Conservation (phyloP, 2,329 filamentous ascomycete genomes). For the Periconia macrospinosa region DNA sequence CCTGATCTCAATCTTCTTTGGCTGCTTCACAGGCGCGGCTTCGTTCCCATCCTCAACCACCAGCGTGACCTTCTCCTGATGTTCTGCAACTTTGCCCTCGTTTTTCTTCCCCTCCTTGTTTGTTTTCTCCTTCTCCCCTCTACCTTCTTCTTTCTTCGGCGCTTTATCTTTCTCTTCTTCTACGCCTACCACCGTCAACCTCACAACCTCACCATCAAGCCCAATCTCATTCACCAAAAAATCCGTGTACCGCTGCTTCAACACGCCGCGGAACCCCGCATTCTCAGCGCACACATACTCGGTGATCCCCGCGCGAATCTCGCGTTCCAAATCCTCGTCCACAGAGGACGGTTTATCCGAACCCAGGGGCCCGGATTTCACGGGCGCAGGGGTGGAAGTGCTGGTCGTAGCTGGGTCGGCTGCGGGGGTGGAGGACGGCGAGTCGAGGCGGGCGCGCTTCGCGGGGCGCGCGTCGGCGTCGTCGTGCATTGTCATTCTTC, state of each 20-base stretch:
- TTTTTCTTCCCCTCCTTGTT: slow-evolving; percentile 25
- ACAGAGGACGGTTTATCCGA: slow-evolving; percentile 7
- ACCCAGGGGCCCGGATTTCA: slow-evolving; percentile 14
- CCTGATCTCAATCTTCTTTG: slow-evolving; percentile 22
- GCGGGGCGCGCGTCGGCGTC: slow-evolving; percentile 23
- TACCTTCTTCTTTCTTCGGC: slow-evolving; percentile 13
- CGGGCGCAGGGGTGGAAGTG: slow-evolving; percentile 6
- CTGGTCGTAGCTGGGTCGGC: slow-evolving; percentile 5
- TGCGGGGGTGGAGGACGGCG: slow-evolving; percentile 11
- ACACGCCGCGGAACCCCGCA: slow-evolving; percentile 62
- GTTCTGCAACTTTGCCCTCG: background rate
- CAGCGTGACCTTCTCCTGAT: slow-evolving; percentile 24
- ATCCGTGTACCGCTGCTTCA: slow-evolving; percentile 82
- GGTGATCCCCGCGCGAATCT: slow-evolving; percentile 61
- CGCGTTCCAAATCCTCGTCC: slow-evolving; percentile 42
- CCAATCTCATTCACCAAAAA: slow-evolving; percentile 90
- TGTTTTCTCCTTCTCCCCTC: slow-evolving; percentile 16
- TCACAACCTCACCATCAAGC: slow-evolving; percentile 73
- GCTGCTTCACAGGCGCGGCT: slow-evolving; percentile 7
- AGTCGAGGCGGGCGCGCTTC: slow-evolving; percentile 39
- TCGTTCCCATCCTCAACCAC: slow-evolving; percentile 13
- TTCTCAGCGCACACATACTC: slow-evolving; percentile 62
- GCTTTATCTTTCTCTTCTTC: slow-evolving; percentile 26
- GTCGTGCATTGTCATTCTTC: background rate
- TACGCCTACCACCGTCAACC: slow-evolving; percentile 59